A percentile compares a stretch with the other conserved stretches of the same genome.
phyloP scores from a whole-genome alignment of 306 rosid species.

The Cucurbita argyrosperma region DNA sequence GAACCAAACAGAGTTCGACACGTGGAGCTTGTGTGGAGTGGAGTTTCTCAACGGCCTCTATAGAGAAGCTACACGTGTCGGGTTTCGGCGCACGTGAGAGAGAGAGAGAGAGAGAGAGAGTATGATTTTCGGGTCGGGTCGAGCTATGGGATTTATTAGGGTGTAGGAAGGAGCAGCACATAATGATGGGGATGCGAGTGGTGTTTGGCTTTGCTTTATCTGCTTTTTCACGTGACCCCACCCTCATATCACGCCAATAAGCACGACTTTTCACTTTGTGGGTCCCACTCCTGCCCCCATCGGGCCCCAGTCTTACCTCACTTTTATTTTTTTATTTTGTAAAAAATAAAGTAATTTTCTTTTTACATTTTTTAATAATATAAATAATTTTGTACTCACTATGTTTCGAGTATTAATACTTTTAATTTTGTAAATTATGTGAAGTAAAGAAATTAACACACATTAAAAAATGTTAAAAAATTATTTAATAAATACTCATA shows the following conservation, averaged over 20 bases:
- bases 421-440: no score
- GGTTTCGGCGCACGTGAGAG: constrained; percentile 26
- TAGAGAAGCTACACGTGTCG: constrained; percentile 4
- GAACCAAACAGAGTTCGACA: background rate
- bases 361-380: no score
- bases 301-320: background rate
- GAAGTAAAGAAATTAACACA: no score
- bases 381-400: no score
- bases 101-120: constrained; percentile 6
- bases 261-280: background rate
- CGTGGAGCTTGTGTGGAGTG: background rate
- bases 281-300: background rate
- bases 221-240: constrained; percentile 20
- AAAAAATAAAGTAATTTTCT: no score
- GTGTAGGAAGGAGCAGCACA: constrained; percentile 5
- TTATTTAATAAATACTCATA: no score
- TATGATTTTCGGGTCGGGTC: background rate
- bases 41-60: background rate
- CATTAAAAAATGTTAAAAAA: no score
- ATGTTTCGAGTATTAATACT: no score
- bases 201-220: background rate
- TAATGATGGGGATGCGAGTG: constrained; percentile 5
- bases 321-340: background rate
- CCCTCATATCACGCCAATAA: constrained; percentile 10
- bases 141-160: background rate